These are phyloP conservation scores for Prunus armeniaca DNA, from an alignment of 306 rosid genomes.

Conservation along the genomic window DNA sequence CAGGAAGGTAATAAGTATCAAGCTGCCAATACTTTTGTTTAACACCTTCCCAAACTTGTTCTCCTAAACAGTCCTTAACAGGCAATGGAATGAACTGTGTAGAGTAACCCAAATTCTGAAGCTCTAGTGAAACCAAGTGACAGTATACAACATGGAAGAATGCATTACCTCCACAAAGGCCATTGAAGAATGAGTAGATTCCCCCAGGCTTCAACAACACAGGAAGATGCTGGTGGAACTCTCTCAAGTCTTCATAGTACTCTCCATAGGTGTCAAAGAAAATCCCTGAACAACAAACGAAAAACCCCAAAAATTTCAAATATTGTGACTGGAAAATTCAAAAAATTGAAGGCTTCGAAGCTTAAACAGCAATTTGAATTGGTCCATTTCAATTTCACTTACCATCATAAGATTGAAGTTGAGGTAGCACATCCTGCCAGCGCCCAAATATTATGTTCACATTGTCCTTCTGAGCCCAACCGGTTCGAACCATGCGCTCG, in stretches of 20 bases:
- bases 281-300: conserved; percentile 56
- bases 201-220: conserved; percentile 74
- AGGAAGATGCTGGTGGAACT: conserved; percentile 89
- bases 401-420: conserved; percentile 80
- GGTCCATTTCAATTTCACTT: conserved; percentile 18
- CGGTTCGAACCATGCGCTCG: conserved; percentile 57
- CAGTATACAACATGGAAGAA: conserved; percentile 95
- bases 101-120: conserved; percentile 81
- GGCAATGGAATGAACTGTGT: conserved; percentile 88
- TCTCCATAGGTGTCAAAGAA: conserved; percentile 96
- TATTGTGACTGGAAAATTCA: not conserved
- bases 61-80: conserved; percentile 86
- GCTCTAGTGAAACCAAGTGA: conserved; percentile 80
- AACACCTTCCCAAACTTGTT: conserved; percentile 88
- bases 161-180: conserved; percentile 91
- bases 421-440: conserved; percentile 81
- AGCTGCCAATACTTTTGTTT: conserved; percentile 98
- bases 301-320: not conserved
- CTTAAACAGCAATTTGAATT: not conserved
- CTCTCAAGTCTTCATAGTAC: conserved; percentile 85
- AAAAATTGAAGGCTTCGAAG: not conserved
- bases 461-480: conserved; percentile 72
- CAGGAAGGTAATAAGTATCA: conserved; percentile 89
- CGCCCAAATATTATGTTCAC: conserved; percentile 75
- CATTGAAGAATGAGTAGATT: conserved; percentile 88